phyloP scores from a whole-genome alignment of 2,329 filamentous ascomycete genomes.

The Amesomyces nigricolor region DNA sequence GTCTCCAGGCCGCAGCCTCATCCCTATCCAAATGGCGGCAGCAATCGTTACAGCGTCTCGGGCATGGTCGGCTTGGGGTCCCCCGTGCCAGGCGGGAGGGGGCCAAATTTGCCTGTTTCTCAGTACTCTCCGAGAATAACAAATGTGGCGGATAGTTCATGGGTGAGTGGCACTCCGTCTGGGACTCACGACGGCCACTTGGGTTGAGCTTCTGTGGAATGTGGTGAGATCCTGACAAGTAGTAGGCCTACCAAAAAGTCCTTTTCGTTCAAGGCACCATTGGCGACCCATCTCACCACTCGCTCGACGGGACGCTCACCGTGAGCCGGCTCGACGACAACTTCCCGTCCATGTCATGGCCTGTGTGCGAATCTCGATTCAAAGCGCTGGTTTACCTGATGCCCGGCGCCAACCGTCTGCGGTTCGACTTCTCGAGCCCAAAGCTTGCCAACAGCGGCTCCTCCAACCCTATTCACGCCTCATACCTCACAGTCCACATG shows the following conservation, averaged over 20 bases:
- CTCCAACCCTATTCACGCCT: conserved; percentile 66
- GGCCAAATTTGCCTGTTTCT: conserved; percentile 57
- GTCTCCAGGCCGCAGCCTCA: conserved; percentile 35
- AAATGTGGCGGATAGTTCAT: conserved; percentile 75
- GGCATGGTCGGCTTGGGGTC: conserved; percentile 58
- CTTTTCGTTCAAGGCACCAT: conserved; percentile 76
- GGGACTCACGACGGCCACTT: conserved; percentile 17
- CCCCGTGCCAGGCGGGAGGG: conserved; percentile 48
- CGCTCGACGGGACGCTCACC: conserved; percentile 72
- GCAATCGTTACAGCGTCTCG: conserved; percentile 58
- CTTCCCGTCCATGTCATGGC: conserved; percentile 81
- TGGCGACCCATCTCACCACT: conserved; percentile 61
- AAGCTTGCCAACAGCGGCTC: conserved; percentile 67
- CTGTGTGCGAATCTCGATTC: conserved; percentile 83
- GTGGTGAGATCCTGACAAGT: conserved; percentile 22
- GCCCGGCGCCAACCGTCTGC: conserved; percentile 81
- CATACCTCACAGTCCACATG: conserved; percentile 80
- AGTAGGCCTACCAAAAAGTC: conserved; percentile 84
- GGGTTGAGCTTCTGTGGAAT: not conserved
- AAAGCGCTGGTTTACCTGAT: conserved; percentile 87
- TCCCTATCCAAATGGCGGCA: conserved; percentile 32
- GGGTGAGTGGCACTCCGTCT: conserved; percentile 53
- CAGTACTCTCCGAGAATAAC: conserved; percentile 74
- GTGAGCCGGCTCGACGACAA: conserved; percentile 77
- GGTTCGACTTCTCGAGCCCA: conserved; percentile 81